A percentile compares a stretch with the other conserved stretches of the same genome.
Conservation (phyloP, 768 basidiomycete species). For the Tricholoma matsutake region DNA sequence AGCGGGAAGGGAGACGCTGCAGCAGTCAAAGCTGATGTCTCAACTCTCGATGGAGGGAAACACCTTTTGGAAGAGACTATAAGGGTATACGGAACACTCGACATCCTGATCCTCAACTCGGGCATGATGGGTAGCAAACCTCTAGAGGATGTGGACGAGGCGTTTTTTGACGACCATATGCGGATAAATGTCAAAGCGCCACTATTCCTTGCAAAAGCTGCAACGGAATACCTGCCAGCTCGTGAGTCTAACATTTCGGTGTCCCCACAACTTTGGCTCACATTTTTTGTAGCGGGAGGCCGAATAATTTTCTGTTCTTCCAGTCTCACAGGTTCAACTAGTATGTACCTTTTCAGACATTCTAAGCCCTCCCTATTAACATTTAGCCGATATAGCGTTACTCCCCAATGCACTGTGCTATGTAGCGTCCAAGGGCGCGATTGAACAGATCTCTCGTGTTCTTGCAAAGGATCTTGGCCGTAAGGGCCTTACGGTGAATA, state of each 20-base stretch:
- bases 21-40: slow-evolving; percentile 50
- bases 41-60: slow-evolving; percentile 45
- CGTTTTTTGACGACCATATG: slow-evolving; percentile 49
- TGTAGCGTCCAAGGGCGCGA: slow-evolving; percentile 51
- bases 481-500: slow-evolving; percentile 54
- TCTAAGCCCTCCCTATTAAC: too few relatives aligned
- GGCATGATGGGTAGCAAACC: slow-evolving; percentile 52
- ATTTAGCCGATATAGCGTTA: slow-evolving; percentile 25
- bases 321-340: slow-evolving; percentile 42
- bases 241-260: slow-evolving; percentile 30
- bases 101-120: slow-evolving; percentile 59
- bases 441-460: slow-evolving; percentile 56
- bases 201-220: slow-evolving; percentile 50
- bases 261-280: neutral
- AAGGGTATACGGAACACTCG: slow-evolving; percentile 47
- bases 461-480: slow-evolving; percentile 57
- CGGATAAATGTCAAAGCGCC: slow-evolving; percentile 59
- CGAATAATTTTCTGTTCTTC: slow-evolving; percentile 58
- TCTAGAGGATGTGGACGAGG: slow-evolving; percentile 50
- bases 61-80: slow-evolving; percentile 46
- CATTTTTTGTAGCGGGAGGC: slow-evolving; percentile 39
- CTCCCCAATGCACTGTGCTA: slow-evolving; percentile 49
- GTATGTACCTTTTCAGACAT: slow-evolving; percentile 18
- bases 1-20: slow-evolving; percentile 45
- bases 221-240: slow-evolving; percentile 37